These are phyloP conservation scores for Alternaria ethzedia DNA, from an alignment of 2,329 filamentous ascomycete species.

Conservation along the genomic window DNA sequence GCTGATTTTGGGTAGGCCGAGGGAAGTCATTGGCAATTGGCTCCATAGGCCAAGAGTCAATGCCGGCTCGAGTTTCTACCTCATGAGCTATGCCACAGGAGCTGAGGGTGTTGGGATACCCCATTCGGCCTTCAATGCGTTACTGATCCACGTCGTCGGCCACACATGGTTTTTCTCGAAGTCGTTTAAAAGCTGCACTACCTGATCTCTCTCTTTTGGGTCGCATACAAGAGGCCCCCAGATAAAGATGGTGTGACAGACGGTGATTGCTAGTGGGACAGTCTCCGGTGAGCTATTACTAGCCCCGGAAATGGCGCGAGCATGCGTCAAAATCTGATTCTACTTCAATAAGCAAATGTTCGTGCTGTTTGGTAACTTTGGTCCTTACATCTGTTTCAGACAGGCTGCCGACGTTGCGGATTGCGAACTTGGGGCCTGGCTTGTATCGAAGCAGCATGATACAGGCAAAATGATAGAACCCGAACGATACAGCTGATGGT, in stretches of 20 bases:
- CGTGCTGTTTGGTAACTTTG: background rate
- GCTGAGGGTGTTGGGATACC: constrained; percentile 6
- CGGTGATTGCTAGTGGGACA: constrained; percentile 29
- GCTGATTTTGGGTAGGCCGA: background rate
- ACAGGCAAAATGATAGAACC: constrained; percentile 37
- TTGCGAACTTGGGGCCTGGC: constrained; percentile 36
- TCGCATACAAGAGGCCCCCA: constrained; percentile 32
- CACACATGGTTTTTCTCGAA: constrained; percentile 35
- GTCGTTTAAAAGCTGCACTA: constrained; percentile 28
- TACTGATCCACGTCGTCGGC: constrained; percentile 42
- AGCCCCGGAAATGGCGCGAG: constrained; percentile 35
- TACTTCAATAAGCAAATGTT: constrained; percentile 6
- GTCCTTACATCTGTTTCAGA: constrained; percentile 30
- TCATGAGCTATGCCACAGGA: background rate
- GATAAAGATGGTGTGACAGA: constrained; percentile 39
- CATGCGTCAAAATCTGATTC: constrained; percentile 33
- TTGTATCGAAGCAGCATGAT: constrained; percentile 41
- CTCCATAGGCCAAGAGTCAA: background rate
- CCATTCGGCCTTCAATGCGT: constrained; percentile 36
- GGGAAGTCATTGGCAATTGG: too few relatives aligned
- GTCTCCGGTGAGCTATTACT: constrained; percentile 33
- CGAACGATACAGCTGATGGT: constrained; percentile 30
- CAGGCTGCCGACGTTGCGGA: constrained; percentile 25
- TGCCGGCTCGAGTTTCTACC: background rate
- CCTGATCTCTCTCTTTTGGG: constrained; percentile 24